Percentiles rank a stretch among this genome's conserved stretches.
These are phyloP conservation scores for Wickerhamiella occidentalis DNA, from an alignment of 805 yeast species.

Conservation along the genomic window DNA sequence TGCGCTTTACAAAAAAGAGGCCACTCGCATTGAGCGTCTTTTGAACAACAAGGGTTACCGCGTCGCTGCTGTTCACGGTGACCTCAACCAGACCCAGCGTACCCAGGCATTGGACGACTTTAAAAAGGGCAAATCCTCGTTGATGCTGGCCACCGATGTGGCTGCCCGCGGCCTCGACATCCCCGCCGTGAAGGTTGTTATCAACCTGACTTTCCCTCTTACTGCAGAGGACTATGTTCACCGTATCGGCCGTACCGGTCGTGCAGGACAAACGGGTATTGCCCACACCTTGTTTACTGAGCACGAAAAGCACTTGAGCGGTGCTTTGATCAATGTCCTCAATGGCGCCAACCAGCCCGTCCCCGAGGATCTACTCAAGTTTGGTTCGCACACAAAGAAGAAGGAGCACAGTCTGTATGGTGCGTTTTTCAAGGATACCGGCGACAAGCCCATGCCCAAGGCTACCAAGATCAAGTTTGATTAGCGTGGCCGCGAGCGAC, in stretches of 20 bases:
- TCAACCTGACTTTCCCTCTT: slow-evolving; percentile 89
- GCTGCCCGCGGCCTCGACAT: slow-evolving; percentile 97
- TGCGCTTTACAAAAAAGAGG: slow-evolving; percentile 94
- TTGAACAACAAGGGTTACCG: slow-evolving; percentile 59
- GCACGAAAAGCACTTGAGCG: slow-evolving; percentile 90
- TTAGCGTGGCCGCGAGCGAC: too few relatives aligned
- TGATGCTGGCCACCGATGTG: slow-evolving; percentile 92
- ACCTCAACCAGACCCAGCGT: slow-evolving; percentile 83
- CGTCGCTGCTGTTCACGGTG: slow-evolving; percentile 95
- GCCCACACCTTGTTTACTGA: slow-evolving; percentile 95
- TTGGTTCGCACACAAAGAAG: slow-evolving; percentile 96
- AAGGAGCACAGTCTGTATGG: slow-evolving; percentile 97
- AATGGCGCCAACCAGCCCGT: slow-evolving; percentile 92
- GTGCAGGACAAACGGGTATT: slow-evolving; percentile 91
- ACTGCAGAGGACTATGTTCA: slow-evolving; percentile 96
- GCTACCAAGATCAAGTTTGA: slow-evolving; percentile 83
- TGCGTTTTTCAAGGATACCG: slow-evolving; percentile 84
- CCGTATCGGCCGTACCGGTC: slow-evolving; percentile 94
- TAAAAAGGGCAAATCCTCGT: slow-evolving; percentile 62
- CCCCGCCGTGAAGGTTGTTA: slow-evolving; percentile 91
- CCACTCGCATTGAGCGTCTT: slow-evolving; percentile 73
- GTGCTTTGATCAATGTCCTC: slow-evolving; percentile 83
- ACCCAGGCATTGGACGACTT: slow-evolving; percentile 75
- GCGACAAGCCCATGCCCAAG: slow-evolving; percentile 48
- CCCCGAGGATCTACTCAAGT: slow-evolving; percentile 86